phyloP scores from a whole-genome alignment of 257 asterid genomes.

The Rauvolfia tetraphylla region DNA sequence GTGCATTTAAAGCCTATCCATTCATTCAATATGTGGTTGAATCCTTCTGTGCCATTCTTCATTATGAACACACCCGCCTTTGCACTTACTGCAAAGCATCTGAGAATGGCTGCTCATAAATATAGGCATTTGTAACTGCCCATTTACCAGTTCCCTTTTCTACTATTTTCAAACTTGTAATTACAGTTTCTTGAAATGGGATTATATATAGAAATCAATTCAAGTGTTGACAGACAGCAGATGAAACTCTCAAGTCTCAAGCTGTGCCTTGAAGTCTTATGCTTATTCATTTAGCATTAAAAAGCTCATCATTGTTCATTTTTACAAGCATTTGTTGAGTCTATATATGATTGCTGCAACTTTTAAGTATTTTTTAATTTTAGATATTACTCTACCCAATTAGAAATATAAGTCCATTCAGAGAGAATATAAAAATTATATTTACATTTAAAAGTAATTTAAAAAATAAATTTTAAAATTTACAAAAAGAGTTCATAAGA shows the following conservation, averaged over 20 bases:
- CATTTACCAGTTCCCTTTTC: neutral
- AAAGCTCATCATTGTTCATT: too few species aligned
- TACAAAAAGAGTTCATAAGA: too few species aligned
- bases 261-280: neutral
- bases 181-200: neutral
- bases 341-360: too few species aligned
- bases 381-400: too few species aligned
- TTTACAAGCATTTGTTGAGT: too few species aligned
- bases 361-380: too few species aligned
- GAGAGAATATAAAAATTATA: too few species aligned
- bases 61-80: neutral
- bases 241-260: neutral
- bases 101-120: neutral
- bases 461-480: too few species aligned
- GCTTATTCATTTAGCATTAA: neutral
- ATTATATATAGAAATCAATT: too few species aligned
- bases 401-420: too few species aligned
- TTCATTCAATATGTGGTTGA: neutral
- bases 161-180: neutral
- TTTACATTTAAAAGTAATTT: too few species aligned
- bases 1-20: neutral
- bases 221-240: neutral
- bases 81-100: neutral
- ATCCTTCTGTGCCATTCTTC: neutral
- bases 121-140: neutral